Evolutionary conservation across 306 rosid species (phyloP).

Genomic region (Abrus precatorius): DNA sequence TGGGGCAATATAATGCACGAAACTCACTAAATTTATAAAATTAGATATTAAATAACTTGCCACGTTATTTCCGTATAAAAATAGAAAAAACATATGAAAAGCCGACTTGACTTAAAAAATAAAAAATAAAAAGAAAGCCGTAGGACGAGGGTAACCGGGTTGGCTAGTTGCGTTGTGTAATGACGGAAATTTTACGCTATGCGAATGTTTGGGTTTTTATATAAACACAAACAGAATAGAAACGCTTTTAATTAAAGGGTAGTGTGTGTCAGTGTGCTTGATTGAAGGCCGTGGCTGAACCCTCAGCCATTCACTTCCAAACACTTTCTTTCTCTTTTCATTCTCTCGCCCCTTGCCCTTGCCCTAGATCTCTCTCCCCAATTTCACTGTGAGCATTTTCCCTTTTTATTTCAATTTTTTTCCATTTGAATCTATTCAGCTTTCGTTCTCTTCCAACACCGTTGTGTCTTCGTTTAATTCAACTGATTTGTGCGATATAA

Average conservation of each 20-base stretch:
- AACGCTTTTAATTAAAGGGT: neutral
- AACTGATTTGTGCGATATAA: neutral
- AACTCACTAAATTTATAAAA: neutral
- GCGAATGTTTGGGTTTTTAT: neutral
- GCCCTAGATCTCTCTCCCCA: constrained; percentile 7
- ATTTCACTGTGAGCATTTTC: constrained; percentile 3
- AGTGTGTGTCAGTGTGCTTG: constrained; percentile 14
- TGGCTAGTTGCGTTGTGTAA: neutral
- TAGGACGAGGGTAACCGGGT: neutral
- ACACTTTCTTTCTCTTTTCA: neutral
- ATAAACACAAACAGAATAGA: neutral
- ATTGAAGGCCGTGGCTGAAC: neutral
- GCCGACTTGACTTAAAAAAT: neutral
- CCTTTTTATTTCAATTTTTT: neutral
- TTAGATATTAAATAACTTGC: neutral
- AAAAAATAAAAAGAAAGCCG: neutral
- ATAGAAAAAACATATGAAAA: neutral
- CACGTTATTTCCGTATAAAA: neutral
- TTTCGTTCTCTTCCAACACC: neutral
- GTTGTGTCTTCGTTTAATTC: neutral
- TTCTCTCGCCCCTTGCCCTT: constrained; percentile 36
- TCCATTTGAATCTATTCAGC: neutral
- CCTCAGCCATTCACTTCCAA: neutral
- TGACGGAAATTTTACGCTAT: constrained; percentile 43
- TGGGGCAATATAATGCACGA: too few species aligned